Evolutionary conservation across 441 rosid species (phyloP).

Genomic region (Pelargonium australe): DNA sequence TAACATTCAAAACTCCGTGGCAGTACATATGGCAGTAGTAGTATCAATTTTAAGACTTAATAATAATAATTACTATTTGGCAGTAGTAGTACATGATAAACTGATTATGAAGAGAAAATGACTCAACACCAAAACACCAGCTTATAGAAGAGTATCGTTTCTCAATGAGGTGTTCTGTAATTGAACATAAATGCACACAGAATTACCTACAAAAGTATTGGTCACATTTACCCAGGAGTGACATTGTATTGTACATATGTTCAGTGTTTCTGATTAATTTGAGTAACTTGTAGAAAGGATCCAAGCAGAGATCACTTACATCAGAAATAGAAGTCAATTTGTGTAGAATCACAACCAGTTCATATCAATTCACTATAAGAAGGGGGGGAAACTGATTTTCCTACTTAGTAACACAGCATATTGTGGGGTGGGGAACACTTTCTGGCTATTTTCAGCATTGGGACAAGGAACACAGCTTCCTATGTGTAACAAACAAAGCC

Average conservation of each 20-base stretch:
- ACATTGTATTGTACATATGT: background rate
- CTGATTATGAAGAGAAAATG: background rate
- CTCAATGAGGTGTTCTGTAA: background rate
- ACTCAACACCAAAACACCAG: background rate
- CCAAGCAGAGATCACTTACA: background rate
- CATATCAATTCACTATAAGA: background rate
- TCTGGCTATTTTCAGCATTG: background rate
- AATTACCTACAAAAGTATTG: background rate
- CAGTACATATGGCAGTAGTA: background rate
- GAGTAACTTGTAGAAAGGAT: background rate
- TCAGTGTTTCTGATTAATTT: background rate
- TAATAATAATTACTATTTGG: background rate
- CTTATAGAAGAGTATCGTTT: background rate
- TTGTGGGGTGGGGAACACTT: background rate
- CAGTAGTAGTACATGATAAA: background rate
- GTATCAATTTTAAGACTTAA: background rate
- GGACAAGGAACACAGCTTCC: background rate
- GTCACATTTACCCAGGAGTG: background rate
- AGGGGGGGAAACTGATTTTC: background rate
- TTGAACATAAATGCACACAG: background rate
- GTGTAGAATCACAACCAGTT: background rate
- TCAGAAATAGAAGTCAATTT: background rate
- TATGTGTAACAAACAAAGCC: background rate
- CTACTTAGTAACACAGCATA: background rate
- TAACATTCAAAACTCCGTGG: background rate